Conservation (phyloP, 1,284 basidiomycete species). For the Leccinum solheimii region DNA sequence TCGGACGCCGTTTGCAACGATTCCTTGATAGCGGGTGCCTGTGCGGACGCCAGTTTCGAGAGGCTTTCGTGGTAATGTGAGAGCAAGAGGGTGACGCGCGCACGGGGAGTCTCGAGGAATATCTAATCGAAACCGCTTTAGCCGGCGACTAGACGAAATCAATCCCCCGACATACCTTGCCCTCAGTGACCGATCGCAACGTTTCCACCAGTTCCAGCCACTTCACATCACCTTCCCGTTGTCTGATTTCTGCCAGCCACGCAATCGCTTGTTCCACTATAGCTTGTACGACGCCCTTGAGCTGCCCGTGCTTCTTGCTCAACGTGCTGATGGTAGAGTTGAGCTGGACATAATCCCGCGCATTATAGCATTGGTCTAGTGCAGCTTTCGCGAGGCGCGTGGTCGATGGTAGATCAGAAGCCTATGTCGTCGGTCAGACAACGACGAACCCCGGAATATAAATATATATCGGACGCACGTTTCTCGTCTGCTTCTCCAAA, state of each 20-base stretch:
- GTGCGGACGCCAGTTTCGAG: conserved; percentile 42
- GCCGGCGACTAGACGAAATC: not conserved
- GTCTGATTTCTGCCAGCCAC: conserved; percentile 77
- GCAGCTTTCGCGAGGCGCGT: conserved; percentile 80
- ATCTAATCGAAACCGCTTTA: conserved; percentile 1
- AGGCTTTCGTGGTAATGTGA: conserved; percentile 82
- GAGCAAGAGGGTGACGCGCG: conserved; percentile 86
- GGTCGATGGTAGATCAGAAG: conserved; percentile 90
- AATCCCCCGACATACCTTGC: conserved; percentile 66
- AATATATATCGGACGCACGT: conserved; percentile 54
- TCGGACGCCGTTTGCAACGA: conserved; percentile 84
- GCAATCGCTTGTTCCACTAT: conserved; percentile 87
- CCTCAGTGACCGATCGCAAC: conserved; percentile 90
- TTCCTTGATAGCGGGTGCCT: conserved; percentile 54
- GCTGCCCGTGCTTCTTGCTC: conserved; percentile 97
- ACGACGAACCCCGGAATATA: not conserved
- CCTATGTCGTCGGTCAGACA: conserved; percentile 49
- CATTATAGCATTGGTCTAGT: conserved; percentile 71
- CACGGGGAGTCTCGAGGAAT: conserved; percentile 57
- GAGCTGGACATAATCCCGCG: conserved; percentile 67
- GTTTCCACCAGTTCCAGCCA: conserved; percentile 92
- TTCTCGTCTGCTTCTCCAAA: conserved; percentile 96
- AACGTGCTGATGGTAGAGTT: conserved; percentile 75
- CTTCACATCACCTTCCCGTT: conserved; percentile 64
- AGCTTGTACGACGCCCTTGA: conserved; percentile 87